Base-by-base conservation (phyloP, 2,329 filamentous ascomycete species). In the Mycosphaerelloides madeirae region DNA sequence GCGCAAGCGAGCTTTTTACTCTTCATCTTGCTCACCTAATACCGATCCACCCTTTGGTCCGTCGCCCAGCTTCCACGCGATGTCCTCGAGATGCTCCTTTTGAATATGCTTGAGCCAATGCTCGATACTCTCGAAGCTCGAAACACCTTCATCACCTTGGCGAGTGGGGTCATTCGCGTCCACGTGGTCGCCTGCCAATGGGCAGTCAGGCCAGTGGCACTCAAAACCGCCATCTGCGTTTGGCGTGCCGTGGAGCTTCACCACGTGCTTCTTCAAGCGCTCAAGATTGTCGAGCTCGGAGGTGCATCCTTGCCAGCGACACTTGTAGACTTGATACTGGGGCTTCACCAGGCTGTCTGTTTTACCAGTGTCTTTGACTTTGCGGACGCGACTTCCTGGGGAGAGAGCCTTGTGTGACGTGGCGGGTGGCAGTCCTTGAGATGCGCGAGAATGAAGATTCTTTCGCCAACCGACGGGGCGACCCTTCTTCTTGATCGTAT, bases 241-340 rank as follows among this genome's bases (percentile, higher is more conserved):
- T 18, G 60, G 52, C 33, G 63, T 64, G 16, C 67, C 63, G 54
- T 84, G 81, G 3, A 76, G 61, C 54, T 79, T 82, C 40, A 69
- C 58, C 5, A 81, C 62, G 58, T 85, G 81, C 45, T 76, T 77
- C 49, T 74, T 73, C 5, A 84, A 64, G 0, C 75, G 78, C 7
- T 75, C 72, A 12, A 83, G 61, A 52, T 83, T 84, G 61, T 84
- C 81, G 4, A 84, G 65, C 50, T 81, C 71, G 0, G 76, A 73
- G 3, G 63, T 61, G 58, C 81, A 85, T 1, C 65, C 62, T 40
- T 71, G 63, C 81, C 80, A 84, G 32, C 67, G 61, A 61, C 81
- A 85, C 43, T 70, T 68, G 58, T 73, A 84, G 5, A 77, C 69
- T 38, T 68, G 65, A 45, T 68, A 72, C 22, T 60, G 57, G 0